Conservation (phyloP, 768 basidiomycete species). For the Cystobasidium onofrii region DNA sequence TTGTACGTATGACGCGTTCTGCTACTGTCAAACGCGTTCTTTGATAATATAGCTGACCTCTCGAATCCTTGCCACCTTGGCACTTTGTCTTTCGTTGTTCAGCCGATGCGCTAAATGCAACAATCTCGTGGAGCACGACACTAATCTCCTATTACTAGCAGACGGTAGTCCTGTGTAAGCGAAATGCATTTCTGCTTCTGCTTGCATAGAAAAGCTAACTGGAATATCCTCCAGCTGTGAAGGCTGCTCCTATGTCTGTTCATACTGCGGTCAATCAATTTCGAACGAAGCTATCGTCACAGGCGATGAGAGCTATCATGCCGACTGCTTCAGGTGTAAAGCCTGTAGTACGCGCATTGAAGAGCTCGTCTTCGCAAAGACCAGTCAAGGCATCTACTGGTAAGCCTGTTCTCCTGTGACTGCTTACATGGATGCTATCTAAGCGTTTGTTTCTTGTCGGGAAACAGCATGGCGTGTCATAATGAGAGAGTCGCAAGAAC, state of each 20-base stretch:
- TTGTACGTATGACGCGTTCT: neutral
- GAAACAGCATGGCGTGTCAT: constrained; percentile 71
- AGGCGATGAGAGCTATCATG: constrained; percentile 96
- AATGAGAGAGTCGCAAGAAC: constrained; percentile 94
- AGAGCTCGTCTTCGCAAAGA: constrained; percentile 97
- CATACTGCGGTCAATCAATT: constrained; percentile 84
- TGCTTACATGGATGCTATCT: neutral
- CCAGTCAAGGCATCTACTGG: constrained; percentile 95
- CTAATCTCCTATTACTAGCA: constrained; percentile 88
- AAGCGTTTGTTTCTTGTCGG: neutral
- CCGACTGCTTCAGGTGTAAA: constrained; percentile 96
- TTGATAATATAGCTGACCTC: neutral
- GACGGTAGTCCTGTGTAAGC: constrained; percentile 81
- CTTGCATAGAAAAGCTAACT: constrained; percentile 27
- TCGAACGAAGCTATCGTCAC: constrained; percentile 99
- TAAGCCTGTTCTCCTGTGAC: constrained; percentile 35
- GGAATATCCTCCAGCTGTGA: constrained; percentile 52
- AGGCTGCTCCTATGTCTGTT: constrained; percentile 90
- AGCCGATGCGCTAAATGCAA: constrained; percentile 85
- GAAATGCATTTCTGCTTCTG: constrained; percentile 39
- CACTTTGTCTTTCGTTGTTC: neutral
- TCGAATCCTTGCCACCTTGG: neutral
- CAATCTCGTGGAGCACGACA: constrained; percentile 84
- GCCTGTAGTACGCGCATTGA: constrained; percentile 90
- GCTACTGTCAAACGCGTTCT: neutral